phyloP scores from a whole-genome alignment of 2,329 filamentous ascomycete genomes.

The Alternaria panax region DNA sequence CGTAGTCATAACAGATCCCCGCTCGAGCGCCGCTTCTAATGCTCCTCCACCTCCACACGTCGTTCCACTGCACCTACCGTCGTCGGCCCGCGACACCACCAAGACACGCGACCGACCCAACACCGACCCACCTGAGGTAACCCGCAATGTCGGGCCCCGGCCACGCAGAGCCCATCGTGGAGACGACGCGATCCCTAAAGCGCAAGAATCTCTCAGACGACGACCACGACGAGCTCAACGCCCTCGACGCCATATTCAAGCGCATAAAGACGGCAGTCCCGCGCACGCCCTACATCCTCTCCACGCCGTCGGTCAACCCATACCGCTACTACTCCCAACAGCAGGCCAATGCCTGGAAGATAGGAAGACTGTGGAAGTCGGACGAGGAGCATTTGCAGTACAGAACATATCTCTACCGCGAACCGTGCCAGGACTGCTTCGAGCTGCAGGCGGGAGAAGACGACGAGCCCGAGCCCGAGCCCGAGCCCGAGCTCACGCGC shows the following conservation, averaged over 20 bases:
- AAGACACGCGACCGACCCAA: slow-evolving; percentile 5
- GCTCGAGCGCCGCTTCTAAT: slow-evolving; percentile 21
- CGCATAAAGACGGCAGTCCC: slow-evolving; percentile 54
- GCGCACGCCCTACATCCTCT: slow-evolving; percentile 56
- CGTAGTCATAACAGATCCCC: not conserved
- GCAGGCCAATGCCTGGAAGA: slow-evolving; percentile 52
- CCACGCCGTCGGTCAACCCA: slow-evolving; percentile 56
- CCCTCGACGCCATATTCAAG: slow-evolving; percentile 52
- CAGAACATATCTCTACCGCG: slow-evolving; percentile 67
- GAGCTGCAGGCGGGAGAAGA: slow-evolving; percentile 61
- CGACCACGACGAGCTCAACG: slow-evolving; percentile 49
- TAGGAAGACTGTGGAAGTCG: slow-evolving; percentile 61
- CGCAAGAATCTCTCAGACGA: slow-evolving; percentile 35
- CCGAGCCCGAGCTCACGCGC: slow-evolving; percentile 51
- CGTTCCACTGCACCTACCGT: slow-evolving; percentile 12
- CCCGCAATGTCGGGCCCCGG: slow-evolving; percentile 45
- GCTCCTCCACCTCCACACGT: slow-evolving; percentile 24
- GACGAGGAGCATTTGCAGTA: slow-evolving; percentile 68
- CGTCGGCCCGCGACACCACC: slow-evolving; percentile 12
- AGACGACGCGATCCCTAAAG: slow-evolving; percentile 38
- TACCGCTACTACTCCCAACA: slow-evolving; percentile 55
- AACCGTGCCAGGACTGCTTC: slow-evolving; percentile 58
- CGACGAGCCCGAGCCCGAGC: slow-evolving; percentile 57
- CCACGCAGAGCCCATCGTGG: slow-evolving; percentile 29
- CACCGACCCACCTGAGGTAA: slow-evolving; percentile 3